Evolutionary conservation across 78 protist genomes (phyloP).

Genomic region (Dictyostelium discoideum): DNA sequence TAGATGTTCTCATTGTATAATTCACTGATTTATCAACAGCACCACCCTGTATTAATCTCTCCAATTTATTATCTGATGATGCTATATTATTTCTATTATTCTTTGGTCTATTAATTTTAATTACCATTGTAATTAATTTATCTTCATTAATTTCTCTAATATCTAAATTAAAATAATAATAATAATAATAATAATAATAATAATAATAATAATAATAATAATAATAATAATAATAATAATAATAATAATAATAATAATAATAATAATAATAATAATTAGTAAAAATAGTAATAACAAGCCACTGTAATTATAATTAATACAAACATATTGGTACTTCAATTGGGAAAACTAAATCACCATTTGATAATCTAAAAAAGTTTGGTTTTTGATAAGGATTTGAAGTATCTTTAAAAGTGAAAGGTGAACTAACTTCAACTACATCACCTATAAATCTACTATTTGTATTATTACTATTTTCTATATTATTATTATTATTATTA

Average conservation of each 20-base stretch:
- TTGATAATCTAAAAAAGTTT: slow-evolving; percentile 71
- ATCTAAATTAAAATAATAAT: not conserved
- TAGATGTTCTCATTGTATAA: not conserved
- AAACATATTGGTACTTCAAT: slow-evolving; percentile 72
- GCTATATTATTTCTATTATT: not conserved
- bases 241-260: too few relatives aligned
- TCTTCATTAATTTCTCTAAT: slow-evolving; percentile 72
- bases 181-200: not conserved
- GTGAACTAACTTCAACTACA: slow-evolving; percentile 50
- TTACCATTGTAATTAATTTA: slow-evolving; percentile 42
- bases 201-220: not conserved
- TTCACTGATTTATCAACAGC: not conserved
- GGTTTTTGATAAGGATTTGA: slow-evolving; percentile 51
- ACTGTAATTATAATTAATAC: slow-evolving; percentile 7
- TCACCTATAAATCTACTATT: slow-evolving; percentile 37
- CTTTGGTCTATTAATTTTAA: slow-evolving; percentile 58
- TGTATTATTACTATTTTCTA: not conserved
- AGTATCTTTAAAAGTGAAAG: slow-evolving; percentile 52
- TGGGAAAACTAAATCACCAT: slow-evolving; percentile 71
- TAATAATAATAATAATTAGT: too few relatives aligned
- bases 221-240: too few relatives aligned
- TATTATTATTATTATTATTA: not conserved
- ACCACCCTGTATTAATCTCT: slow-evolving; percentile 3
- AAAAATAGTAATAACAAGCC: too few relatives aligned
- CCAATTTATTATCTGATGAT: slow-evolving; percentile 30